phyloP scores from a whole-genome alignment of 495 filamentous ascomycete species.

The Penicillium angulare region DNA sequence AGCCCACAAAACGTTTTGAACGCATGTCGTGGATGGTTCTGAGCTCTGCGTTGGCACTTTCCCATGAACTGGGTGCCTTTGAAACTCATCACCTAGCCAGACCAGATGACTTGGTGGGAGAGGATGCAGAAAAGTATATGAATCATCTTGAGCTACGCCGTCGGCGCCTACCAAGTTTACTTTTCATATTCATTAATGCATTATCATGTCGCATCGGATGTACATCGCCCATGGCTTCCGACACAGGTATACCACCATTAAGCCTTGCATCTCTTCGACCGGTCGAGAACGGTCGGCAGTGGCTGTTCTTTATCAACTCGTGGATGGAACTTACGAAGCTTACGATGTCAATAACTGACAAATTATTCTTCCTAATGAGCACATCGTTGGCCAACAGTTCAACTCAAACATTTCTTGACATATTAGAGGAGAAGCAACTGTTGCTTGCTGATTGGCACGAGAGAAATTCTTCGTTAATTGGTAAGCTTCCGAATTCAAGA shows the following conservation, averaged over 20 bases:
- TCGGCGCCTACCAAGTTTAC: slow-evolving; percentile 28
- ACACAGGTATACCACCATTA: background rate
- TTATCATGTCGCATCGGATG: slow-evolving; percentile 35
- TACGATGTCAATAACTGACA: slow-evolving; percentile 27
- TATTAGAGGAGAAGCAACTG: slow-evolving; percentile 29
- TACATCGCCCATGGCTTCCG: slow-evolving; percentile 32
- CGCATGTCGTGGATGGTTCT: slow-evolving; percentile 46
- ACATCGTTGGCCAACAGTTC: slow-evolving; percentile 12
- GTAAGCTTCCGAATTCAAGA: background rate
- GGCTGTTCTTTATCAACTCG: slow-evolving; percentile 21
- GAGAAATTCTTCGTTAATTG: background rate
- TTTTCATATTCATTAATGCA: slow-evolving; percentile 38
- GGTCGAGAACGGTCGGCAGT: background rate
- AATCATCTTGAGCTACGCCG: slow-evolving; percentile 23
- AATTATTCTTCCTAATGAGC: slow-evolving; percentile 26
- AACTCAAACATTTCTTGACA: slow-evolving; percentile 20
- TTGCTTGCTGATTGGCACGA: slow-evolving; percentile 26
- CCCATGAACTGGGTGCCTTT: slow-evolving; percentile 40
- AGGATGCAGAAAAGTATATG: slow-evolving; percentile 19
- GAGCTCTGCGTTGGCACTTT: slow-evolving; percentile 35
- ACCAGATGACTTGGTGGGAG: slow-evolving; percentile 3
- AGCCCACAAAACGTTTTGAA: slow-evolving; percentile 39
- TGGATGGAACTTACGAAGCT: slow-evolving; percentile 36
- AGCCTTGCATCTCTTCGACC: background rate
- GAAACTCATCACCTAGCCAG: slow-evolving; percentile 7